These are phyloP conservation scores for Ophiobolus disseminans DNA, from an alignment of 2,329 filamentous ascomycete genomes.

Conservation along the genomic window DNA sequence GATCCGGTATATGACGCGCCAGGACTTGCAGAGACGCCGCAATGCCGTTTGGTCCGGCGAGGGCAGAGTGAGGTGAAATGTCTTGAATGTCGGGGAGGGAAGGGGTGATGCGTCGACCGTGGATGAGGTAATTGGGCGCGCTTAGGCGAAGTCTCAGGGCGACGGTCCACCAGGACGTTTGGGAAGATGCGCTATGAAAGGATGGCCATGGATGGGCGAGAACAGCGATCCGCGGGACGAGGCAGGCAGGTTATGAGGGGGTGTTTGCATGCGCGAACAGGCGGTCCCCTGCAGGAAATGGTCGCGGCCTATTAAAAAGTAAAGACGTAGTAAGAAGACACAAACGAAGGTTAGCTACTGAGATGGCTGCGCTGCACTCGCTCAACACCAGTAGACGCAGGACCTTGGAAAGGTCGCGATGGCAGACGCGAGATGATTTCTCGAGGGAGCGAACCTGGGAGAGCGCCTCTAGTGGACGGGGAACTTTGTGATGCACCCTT, in stretches of 20 bases:
- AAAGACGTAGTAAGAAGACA: slow-evolving; percentile 12
- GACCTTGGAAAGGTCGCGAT: slow-evolving; percentile 26
- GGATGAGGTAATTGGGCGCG: slow-evolving; percentile 1
- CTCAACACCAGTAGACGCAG: slow-evolving; percentile 29
- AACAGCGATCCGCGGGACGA: slow-evolving; percentile 19
- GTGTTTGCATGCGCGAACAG: slow-evolving; percentile 37
- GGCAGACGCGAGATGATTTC: slow-evolving; percentile 26
- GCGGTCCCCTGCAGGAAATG: slow-evolving; percentile 34
- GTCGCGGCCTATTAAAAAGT: slow-evolving; percentile 28
- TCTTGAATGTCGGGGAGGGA: slow-evolving; percentile 16
- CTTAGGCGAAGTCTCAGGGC: slow-evolving; percentile 8
- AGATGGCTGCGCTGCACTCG: slow-evolving; percentile 20
- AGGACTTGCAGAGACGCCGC: slow-evolving; percentile 4
- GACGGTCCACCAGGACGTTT: slow-evolving; percentile 11
- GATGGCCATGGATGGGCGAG: slow-evolving; percentile 18
- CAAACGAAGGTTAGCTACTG: slow-evolving; percentile 33
- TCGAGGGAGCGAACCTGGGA: slow-evolving; percentile 25
- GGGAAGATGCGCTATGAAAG: slow-evolving; percentile 16
- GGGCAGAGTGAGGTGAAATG: slow-evolving; percentile 7
- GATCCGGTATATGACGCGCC: slow-evolving; percentile 14
- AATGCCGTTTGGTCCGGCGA: neutral
- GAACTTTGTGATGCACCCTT: slow-evolving; percentile 35
- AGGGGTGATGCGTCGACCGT: slow-evolving; percentile 4
- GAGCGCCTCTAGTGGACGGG: slow-evolving; percentile 19
- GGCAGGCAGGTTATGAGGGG: slow-evolving; percentile 27